Evolutionary conservation across 495 filamentous ascomycete genomes (phyloP).

Genomic region (Paragyromitra xinjiangensis): DNA sequence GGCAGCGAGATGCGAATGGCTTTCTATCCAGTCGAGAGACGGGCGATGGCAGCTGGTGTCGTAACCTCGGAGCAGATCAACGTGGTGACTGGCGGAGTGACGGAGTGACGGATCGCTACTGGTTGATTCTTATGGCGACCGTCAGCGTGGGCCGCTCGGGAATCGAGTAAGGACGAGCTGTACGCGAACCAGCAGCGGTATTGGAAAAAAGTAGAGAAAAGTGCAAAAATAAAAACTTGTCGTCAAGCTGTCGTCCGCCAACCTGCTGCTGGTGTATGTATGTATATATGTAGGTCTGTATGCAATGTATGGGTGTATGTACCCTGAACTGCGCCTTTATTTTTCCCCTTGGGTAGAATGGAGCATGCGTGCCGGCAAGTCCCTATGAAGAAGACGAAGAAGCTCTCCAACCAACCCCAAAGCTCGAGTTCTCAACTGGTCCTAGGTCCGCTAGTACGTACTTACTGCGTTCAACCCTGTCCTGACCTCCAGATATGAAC

Average conservation of each 20-base stretch:
- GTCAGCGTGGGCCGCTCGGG: conserved; percentile 31
- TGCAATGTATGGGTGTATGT: conserved; percentile 10
- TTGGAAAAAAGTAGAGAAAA: not conserved
- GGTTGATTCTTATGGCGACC: conserved; percentile 16
- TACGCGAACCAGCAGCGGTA: conserved; percentile 31
- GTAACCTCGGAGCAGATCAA: conserved; percentile 28
- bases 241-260: conserved; percentile 34
- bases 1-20: conserved; percentile 3
- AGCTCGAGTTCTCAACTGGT: conserved; percentile 39
- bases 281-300: conserved; percentile 1
- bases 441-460: conserved; percentile 19
- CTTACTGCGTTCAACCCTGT: conserved; percentile 13
- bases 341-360: conserved; percentile 1
- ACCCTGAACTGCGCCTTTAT: conserved; percentile 13
- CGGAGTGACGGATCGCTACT: conserved; percentile 8
- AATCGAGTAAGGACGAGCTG: conserved; percentile 16
- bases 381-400: conserved; percentile 25
- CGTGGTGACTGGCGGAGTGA: conserved; percentile 22
- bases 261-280: conserved; percentile 13
- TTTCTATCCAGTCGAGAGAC: conserved; percentile 11
- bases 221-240: not conserved
- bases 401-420: conserved; percentile 13
- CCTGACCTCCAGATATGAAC: conserved; percentile 6
- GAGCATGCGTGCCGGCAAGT: conserved; percentile 30
- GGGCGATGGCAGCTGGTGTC: conserved; percentile 40